These are phyloP conservation scores for Xeromyces bisporus DNA, from an alignment of 495 filamentous ascomycete species.

Conservation along the genomic window DNA sequence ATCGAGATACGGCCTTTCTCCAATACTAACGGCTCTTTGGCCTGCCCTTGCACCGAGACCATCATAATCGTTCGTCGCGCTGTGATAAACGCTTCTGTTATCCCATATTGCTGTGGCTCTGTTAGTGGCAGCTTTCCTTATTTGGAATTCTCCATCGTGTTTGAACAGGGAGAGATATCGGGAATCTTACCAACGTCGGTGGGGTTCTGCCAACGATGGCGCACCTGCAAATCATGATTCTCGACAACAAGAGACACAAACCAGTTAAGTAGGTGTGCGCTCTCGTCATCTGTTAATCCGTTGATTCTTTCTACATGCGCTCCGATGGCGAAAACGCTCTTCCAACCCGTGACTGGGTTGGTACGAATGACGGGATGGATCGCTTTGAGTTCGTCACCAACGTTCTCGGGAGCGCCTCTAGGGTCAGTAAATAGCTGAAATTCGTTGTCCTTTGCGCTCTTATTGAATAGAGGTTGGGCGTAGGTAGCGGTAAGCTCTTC, in stretches of 20 bases:
- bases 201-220: slow-evolving; percentile 42
- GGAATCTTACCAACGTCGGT: slow-evolving; percentile 34
- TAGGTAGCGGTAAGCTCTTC: slow-evolving; percentile 53
- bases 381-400: slow-evolving; percentile 42
- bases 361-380: slow-evolving; percentile 60
- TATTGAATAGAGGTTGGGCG: slow-evolving; percentile 41
- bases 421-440: slow-evolving; percentile 37
- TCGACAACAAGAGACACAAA: slow-evolving; percentile 47
- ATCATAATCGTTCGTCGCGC: slow-evolving; percentile 53
- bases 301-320: slow-evolving; percentile 44
- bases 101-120: slow-evolving; percentile 54
- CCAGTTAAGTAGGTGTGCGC: slow-evolving; percentile 41
- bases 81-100: slow-evolving; percentile 53
- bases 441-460: slow-evolving; percentile 34
- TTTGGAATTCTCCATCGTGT: too few relatives aligned
- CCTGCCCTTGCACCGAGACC: slow-evolving; percentile 40
- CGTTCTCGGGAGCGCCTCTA: slow-evolving; percentile 53
- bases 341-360: slow-evolving; percentile 79
- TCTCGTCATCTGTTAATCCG: slow-evolving; percentile 49
- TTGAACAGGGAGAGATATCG: background rate
- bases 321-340: slow-evolving; percentile 50
- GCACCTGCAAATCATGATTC: slow-evolving; percentile 68
- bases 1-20: slow-evolving; percentile 55
- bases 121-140: background rate
- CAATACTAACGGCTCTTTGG: slow-evolving; percentile 45